Evolutionary conservation across 179 eudicot genomes (phyloP).

Genomic region (Silene vulgaris): DNA sequence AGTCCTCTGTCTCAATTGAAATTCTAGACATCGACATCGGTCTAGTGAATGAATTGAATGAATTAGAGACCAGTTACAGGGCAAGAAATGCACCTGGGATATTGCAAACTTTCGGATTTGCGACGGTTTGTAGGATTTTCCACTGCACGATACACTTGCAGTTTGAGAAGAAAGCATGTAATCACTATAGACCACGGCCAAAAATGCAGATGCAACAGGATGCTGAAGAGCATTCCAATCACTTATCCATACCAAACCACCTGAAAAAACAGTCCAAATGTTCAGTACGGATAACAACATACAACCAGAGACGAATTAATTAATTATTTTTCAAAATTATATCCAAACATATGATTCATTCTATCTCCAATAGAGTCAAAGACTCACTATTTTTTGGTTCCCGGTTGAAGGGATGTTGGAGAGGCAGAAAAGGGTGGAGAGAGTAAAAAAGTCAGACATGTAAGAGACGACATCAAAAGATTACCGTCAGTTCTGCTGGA

Average conservation of each 20-base stretch:
- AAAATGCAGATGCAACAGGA: slow-evolving; percentile 71
- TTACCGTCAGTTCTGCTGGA: slow-evolving; percentile 74
- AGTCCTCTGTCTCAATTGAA: neutral
- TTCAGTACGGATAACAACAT: neutral
- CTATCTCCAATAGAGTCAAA: neutral
- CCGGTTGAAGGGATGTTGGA: neutral
- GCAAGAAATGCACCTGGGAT: slow-evolving; percentile 52
- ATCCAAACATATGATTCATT: neutral
- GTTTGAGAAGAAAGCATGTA: slow-evolving; percentile 70
- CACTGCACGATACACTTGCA: slow-evolving; percentile 47
- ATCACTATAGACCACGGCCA: slow-evolving; percentile 79
- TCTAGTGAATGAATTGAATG: neutral
- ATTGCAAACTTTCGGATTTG: slow-evolving; percentile 68
- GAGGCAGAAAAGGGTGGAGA: neutral
- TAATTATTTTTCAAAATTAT: neutral
- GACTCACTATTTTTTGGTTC: too few species aligned
- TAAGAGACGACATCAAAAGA: neutral
- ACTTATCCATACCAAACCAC: slow-evolving; percentile 73
- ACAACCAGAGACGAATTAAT: neutral
- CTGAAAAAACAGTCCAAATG: slow-evolving; percentile 33
- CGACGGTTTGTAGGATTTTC: slow-evolving; percentile 42
- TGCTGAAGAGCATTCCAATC: slow-evolving; percentile 81
- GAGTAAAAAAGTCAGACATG: neutral
- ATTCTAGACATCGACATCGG: neutral
- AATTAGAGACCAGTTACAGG: neutral